Evolutionary conservation across 2,329 filamentous ascomycete species (phyloP).

Genomic region (Cladorrhinum sp.): DNA sequence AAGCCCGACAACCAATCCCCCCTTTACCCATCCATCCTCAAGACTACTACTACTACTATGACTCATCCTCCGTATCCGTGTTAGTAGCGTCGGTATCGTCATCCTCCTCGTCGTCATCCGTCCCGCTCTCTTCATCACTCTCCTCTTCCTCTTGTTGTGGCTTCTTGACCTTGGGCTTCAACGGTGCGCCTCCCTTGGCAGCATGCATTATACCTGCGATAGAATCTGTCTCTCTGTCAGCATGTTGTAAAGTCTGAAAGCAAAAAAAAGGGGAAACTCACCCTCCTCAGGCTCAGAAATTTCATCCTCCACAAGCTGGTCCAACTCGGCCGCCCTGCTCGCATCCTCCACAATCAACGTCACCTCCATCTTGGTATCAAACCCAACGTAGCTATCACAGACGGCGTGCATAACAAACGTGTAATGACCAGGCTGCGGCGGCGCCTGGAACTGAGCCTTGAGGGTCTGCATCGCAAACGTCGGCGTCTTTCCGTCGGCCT

Average conservation of each 20-base stretch:
- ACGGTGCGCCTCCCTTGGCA: conserved; percentile 67
- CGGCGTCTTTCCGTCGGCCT: conserved; percentile 69
- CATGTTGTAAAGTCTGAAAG: neutral
- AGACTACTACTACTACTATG: conserved; percentile 29
- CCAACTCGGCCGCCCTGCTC: conserved; percentile 75
- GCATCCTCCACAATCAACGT: conserved; percentile 86
- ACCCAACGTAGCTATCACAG: conserved; percentile 92
- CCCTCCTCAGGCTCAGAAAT: conserved; percentile 98
- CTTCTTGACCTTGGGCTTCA: conserved; percentile 55
- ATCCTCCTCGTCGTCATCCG: conserved; percentile 71
- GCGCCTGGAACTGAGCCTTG: conserved; percentile 95
- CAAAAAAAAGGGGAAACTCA: conserved; percentile 53
- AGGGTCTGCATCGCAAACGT: conserved; percentile 95
- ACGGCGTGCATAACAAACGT: conserved; percentile 92
- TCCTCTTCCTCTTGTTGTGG: conserved; percentile 51
- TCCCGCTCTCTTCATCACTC: conserved; percentile 69
- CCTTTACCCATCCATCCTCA: too few relatives aligned
- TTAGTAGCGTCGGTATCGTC: conserved; percentile 66
- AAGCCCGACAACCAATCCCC: too few relatives aligned
- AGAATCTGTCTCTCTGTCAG: conserved; percentile 59
- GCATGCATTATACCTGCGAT: conserved; percentile 88
- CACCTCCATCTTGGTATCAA: conserved; percentile 89
- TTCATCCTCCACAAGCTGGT: conserved; percentile 72
- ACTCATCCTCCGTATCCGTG: conserved; percentile 56
- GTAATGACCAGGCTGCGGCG: conserved; percentile 87